phyloP scores from a whole-genome alignment of 2,329 filamentous ascomycete species.

The Trichoderma sp. region DNA sequence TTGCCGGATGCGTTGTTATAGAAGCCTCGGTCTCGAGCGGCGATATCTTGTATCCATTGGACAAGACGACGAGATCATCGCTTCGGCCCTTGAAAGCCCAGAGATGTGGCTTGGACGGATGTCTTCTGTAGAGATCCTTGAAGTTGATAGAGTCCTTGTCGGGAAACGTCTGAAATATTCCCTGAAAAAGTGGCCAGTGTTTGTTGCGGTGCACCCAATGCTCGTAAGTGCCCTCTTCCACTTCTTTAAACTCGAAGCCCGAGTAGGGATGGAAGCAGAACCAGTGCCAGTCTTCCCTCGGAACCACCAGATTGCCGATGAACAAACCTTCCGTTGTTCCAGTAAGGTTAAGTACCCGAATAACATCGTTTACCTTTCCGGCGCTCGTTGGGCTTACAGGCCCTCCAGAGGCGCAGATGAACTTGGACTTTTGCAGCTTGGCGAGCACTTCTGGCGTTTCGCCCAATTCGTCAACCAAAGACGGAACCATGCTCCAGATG shows the following conservation, averaged over 20 bases:
- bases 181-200: slow-evolving; percentile 35
- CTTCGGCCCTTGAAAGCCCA: slow-evolving; percentile 37
- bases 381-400: not conserved
- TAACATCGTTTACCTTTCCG: not conserved
- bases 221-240: slow-evolving; percentile 36
- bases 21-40: slow-evolving; percentile 36
- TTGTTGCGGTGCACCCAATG: slow-evolving; percentile 39
- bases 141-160: slow-evolving; percentile 34
- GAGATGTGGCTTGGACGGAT: slow-evolving; percentile 34
- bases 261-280: slow-evolving; percentile 40
- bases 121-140: slow-evolving; percentile 36
- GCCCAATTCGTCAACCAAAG: slow-evolving; percentile 39
- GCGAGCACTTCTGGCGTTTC: slow-evolving; percentile 36
- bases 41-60: slow-evolving; percentile 38
- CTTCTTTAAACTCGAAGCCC: slow-evolving; percentile 39
- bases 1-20: slow-evolving; percentile 32
- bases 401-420: slow-evolving; percentile 41
- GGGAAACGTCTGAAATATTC: slow-evolving; percentile 40
- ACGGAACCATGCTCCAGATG: slow-evolving; percentile 44
- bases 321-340: slow-evolving; percentile 41
- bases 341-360: slow-evolving; percentile 37
- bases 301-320: slow-evolving; percentile 36
- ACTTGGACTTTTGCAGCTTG: slow-evolving; percentile 38
- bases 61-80: slow-evolving; percentile 37
- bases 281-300: slow-evolving; percentile 37